Conservation (phyloP, 2,329 filamentous ascomycete species). For the Microdochium paspali region DNA sequence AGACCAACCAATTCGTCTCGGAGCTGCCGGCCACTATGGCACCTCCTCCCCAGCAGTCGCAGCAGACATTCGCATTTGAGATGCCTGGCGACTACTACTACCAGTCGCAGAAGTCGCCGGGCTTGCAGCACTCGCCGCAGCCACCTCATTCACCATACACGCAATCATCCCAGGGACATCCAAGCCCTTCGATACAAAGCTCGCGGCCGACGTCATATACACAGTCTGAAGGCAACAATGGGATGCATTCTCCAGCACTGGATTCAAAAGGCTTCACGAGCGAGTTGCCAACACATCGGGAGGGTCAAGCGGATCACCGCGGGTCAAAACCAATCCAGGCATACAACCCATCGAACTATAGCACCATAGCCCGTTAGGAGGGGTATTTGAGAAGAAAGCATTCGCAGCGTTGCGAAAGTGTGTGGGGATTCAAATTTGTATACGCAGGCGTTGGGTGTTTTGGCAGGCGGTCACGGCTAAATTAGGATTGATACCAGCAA, state of each 20-base stretch:
- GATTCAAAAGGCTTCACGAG: constrained; percentile 30
- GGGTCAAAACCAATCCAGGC: constrained; percentile 8
- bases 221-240: constrained; percentile 7
- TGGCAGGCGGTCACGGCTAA: no score
- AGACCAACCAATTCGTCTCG: constrained; percentile 3
- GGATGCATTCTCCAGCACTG: constrained; percentile 26
- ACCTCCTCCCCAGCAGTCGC: constrained; percentile 6
- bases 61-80: constrained; percentile 21
- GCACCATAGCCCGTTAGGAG: background rate
- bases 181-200: background rate
- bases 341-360: constrained; percentile 8
- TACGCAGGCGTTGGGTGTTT: no score
- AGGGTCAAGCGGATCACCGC: constrained; percentile 36
- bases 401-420: no score
- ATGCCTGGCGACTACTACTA: constrained; percentile 40
- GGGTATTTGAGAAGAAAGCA: no score
- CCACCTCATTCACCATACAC: constrained; percentile 21
- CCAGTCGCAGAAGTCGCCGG: constrained; percentile 19
- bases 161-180: constrained; percentile 29
- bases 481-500: no score
- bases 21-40: background rate
- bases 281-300: constrained; percentile 36
- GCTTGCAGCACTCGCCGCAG: constrained; percentile 13
- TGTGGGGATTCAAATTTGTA: no score
- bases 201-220: background rate